phyloP scores from a whole-genome alignment of 768 basidiomycete genomes.

The Amanita phalloides region DNA sequence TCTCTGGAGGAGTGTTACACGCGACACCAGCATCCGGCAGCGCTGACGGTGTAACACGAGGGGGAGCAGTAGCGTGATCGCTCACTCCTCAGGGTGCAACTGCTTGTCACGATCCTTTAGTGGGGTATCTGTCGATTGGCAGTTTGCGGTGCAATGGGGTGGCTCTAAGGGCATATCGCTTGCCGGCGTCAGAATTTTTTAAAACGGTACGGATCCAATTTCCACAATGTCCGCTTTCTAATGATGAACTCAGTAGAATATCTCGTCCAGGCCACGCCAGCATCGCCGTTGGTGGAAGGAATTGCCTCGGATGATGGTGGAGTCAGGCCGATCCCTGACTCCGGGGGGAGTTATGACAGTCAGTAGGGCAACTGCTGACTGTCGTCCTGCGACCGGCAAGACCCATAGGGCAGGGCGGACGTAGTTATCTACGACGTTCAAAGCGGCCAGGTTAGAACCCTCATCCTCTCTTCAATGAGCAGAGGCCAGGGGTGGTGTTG shows the following conservation, averaged over 20 bases:
- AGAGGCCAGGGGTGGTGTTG: not conserved
- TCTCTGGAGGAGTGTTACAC: slow-evolving; percentile 1
- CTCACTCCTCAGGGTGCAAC: too few species aligned
- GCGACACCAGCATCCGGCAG: slow-evolving; percentile 1
- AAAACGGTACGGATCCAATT: too few species aligned
- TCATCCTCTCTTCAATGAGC: not conserved
- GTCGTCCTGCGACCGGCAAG: slow-evolving; percentile 3
- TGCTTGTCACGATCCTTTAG: not conserved
- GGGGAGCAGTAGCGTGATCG: not conserved
- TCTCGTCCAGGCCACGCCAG: not conserved
- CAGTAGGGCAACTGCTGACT: not conserved
- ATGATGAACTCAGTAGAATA: not conserved
- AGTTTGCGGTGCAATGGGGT: not conserved
- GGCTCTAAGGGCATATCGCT: not conserved
- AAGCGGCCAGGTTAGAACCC: slow-evolving; percentile 5
- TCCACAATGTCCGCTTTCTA: not conserved
- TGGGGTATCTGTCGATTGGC: not conserved
- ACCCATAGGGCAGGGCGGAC: not conserved
- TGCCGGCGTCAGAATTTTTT: too few species aligned
- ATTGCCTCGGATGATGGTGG: slow-evolving; percentile 1
- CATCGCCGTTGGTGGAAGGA: not conserved
- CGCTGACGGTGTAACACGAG: slow-evolving; percentile 1
- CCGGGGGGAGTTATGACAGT: not conserved
- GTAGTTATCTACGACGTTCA: not conserved
- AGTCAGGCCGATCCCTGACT: not conserved